Evolutionary conservation across 768 basidiomycete species (phyloP).

Genomic region (Cytidiella melzeri): DNA sequence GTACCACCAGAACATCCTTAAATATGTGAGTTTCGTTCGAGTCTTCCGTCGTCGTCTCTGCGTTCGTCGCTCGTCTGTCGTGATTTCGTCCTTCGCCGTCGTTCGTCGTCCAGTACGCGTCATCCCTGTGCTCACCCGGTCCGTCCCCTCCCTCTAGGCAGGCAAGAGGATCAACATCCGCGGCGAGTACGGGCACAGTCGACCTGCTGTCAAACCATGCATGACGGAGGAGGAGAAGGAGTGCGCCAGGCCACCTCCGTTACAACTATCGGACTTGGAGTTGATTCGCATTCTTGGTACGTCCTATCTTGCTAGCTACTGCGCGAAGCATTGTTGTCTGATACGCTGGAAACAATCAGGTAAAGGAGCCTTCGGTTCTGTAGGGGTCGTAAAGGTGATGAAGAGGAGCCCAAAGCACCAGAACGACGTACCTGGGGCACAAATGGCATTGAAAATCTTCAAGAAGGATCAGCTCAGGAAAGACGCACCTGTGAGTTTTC

Average conservation of each 20-base stretch:
- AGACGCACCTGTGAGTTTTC: background rate
- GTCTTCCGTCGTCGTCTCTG: background rate
- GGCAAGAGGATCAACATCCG: background rate
- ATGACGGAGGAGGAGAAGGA: background rate
- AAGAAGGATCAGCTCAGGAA: background rate
- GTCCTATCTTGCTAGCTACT: background rate
- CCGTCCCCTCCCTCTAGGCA: background rate
- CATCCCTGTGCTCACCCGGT: no score
- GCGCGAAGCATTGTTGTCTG: background rate
- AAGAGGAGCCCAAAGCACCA: background rate
- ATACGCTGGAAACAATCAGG: slow-evolving; percentile 2
- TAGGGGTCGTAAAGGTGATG: background rate
- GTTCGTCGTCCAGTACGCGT: no score
- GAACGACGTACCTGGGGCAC: background rate
- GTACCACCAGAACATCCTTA: background rate
- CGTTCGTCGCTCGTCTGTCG: no score
- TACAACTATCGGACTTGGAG: slow-evolving; percentile 2
- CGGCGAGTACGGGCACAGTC: background rate
- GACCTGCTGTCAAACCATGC: background rate
- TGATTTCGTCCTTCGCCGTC: no score
- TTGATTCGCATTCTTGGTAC: background rate
- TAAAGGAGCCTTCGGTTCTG: background rate
- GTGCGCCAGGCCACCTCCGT: background rate
- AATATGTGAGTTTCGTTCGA: background rate
- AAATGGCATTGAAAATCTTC: slow-evolving; percentile 1